These are phyloP conservation scores for Cystobasidium sp. DNA, from an alignment of 1,284 basidiomycete genomes.

Conservation along the genomic window DNA sequence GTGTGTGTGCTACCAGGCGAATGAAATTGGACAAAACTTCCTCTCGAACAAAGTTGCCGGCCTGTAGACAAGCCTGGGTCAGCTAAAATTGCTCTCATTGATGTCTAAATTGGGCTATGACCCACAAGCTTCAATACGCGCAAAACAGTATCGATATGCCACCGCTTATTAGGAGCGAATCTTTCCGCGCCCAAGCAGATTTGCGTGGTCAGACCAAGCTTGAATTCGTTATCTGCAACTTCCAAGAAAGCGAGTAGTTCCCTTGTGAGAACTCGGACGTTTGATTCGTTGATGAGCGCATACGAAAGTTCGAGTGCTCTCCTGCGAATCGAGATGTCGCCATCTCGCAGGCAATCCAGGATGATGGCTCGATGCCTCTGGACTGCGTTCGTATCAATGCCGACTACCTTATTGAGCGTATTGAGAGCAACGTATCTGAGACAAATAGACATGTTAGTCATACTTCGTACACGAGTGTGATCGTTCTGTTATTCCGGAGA, in stretches of 20 bases:
- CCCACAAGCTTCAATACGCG: constrained; percentile 86
- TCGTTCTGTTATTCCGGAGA: not conserved
- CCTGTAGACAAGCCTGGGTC: constrained; percentile 61
- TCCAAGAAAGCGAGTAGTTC: constrained; percentile 96
- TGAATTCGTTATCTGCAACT: constrained; percentile 98
- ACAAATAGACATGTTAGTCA: constrained; percentile 4
- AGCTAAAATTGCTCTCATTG: not conserved
- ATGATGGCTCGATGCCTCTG: constrained; percentile 98
- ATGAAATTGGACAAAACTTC: constrained; percentile 95
- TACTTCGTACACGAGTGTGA: not conserved
- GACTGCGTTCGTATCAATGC: constrained; percentile 97
- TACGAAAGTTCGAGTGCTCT: constrained; percentile 96
- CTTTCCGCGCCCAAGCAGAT: constrained; percentile 94
- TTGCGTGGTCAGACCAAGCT: constrained; percentile 95
- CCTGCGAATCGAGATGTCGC: constrained; percentile 96
- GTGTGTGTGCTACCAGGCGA: constrained; percentile 93
- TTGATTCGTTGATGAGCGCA: constrained; percentile 93
- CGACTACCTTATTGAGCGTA: constrained; percentile 97
- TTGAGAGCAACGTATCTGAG: constrained; percentile 93
- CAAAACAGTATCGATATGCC: constrained; percentile 98
- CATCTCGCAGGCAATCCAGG: constrained; percentile 95
- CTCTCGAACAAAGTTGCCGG: constrained; percentile 98
- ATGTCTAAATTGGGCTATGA: not conserved
- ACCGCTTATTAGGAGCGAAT: constrained; percentile 95
- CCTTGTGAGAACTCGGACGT: constrained; percentile 87